Percentiles rank a stretch among this genome's conserved stretches.
phyloP scores from a whole-genome alignment of 257 asterid genomes.

The Nicotiana tomentosiformis region DNA sequence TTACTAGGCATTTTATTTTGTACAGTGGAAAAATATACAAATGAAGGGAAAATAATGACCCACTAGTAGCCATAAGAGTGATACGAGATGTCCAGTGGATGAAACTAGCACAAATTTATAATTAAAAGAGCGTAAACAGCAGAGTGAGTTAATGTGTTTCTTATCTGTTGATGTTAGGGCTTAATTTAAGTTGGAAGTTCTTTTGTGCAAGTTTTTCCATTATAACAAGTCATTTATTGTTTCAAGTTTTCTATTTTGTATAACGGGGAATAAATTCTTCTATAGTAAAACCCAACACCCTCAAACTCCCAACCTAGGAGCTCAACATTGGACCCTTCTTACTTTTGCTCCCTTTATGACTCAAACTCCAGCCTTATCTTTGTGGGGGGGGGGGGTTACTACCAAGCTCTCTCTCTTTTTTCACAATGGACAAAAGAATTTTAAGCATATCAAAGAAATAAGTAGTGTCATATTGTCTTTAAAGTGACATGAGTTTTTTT shows the following conservation, averaged over 20 bases:
- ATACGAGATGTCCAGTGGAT: not conserved
- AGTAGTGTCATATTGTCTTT: not conserved
- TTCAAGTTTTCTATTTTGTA: not conserved
- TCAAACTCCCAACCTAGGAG: not conserved
- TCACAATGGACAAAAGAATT: not conserved
- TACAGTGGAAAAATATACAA: not conserved
- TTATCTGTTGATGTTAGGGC: no score
- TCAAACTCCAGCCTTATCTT: not conserved
- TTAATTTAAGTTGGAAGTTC: not conserved
- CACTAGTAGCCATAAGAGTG: not conserved
- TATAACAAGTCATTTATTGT: not conserved
- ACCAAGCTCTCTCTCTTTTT: not conserved
- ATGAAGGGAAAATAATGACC: not conserved
- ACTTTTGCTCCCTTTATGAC: not conserved
- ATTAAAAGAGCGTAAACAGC: no score
- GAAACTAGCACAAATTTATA: no score
- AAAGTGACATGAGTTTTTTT: not conserved
- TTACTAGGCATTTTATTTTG: not conserved
- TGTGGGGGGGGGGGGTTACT: not conserved
- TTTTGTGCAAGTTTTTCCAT: not conserved
- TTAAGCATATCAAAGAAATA: not conserved
- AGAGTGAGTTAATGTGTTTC: no score
- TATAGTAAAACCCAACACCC: not conserved
- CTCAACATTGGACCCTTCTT: not conserved
- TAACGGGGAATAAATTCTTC: not conserved